Percentiles rank a stretch among this genome's conserved stretches.
phyloP scores from a whole-genome alignment of 2,329 filamentous ascomycete genomes.

The Aspergillus fumigatus region DNA sequence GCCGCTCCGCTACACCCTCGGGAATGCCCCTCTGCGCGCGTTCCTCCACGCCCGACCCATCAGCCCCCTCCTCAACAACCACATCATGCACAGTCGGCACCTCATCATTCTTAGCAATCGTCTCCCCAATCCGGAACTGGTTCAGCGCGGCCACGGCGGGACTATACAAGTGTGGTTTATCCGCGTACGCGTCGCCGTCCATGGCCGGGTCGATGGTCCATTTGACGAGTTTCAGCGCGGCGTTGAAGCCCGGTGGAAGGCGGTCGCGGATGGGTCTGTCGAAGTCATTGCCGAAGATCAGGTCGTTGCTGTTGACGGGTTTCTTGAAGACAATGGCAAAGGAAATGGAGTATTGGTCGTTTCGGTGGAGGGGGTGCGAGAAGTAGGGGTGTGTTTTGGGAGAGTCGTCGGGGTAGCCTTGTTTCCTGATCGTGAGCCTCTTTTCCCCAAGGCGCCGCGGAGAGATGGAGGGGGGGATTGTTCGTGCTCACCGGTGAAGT shows the following conservation, averaged over 20 bases:
- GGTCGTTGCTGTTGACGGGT: constrained; percentile 61
- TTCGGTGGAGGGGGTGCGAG: constrained; percentile 60
- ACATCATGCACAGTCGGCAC: constrained; percentile 42
- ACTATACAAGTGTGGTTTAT: constrained; percentile 81
- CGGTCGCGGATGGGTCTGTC: constrained; percentile 82
- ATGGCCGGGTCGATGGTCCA: constrained; percentile 90
- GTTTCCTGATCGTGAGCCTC: background rate
- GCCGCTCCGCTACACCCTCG: constrained; percentile 49
- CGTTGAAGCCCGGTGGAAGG: constrained; percentile 79
- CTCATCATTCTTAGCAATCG: constrained; percentile 21
- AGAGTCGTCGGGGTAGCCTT: constrained; percentile 67
- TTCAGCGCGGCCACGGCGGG: constrained; percentile 78
- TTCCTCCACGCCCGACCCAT: constrained; percentile 47
- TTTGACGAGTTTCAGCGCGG: constrained; percentile 78
- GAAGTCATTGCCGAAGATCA: constrained; percentile 95
- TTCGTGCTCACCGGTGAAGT: constrained; percentile 45
- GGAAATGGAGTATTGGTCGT: constrained; percentile 80
- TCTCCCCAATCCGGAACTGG: constrained; percentile 61
- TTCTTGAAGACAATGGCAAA: constrained; percentile 72
- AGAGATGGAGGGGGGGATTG: too few relatives aligned
- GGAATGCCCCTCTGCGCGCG: constrained; percentile 51
- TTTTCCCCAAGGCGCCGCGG: background rate
- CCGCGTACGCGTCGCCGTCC: constrained; percentile 84
- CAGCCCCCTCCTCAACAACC: constrained; percentile 63
- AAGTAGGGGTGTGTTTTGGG: constrained; percentile 75